Conservation (phyloP, 1,139 yeast genomes). For the Lodderomyces beijingensis region DNA sequence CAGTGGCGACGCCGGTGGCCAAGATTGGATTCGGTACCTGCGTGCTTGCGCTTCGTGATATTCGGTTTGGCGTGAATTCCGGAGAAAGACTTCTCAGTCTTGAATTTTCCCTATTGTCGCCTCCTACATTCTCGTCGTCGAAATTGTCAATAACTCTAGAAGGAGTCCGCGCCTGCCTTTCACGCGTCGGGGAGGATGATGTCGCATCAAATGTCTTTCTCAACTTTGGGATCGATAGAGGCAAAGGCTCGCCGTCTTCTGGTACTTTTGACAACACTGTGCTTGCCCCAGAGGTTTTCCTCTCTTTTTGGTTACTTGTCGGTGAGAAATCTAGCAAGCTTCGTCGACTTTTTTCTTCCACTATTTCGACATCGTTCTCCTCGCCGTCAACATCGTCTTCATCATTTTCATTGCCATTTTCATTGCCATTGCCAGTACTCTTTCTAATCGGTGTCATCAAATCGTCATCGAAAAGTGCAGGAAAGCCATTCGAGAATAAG, state of each 20-base stretch:
- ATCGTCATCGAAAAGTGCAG: not conserved
- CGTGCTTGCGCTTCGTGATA: conserved; percentile 5
- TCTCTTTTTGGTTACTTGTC: conserved; percentile 1
- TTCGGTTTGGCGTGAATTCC: conserved; percentile 23
- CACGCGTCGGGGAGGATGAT: not conserved
- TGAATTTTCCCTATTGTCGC: conserved; percentile 10
- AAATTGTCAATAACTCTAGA: conserved; percentile 24
- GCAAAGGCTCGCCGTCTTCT: no score
- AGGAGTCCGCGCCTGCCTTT: conserved; percentile 5
- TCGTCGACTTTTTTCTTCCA: conserved; percentile 1
- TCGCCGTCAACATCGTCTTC: conserved; percentile 5
- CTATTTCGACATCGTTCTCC: conserved; percentile 6
- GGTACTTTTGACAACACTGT: no score
- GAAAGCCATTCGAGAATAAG: not conserved
- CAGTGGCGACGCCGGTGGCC: not conserved
- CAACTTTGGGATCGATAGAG: conserved; percentile 7
- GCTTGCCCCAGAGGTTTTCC: not conserved
- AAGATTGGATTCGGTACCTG: not conserved
- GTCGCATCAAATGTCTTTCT: not conserved
- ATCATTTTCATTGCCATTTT: no score
- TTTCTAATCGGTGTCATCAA: no score
- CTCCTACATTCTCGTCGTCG: conserved; percentile 17
- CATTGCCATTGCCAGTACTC: no score
- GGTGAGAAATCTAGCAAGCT: conserved; percentile 2
- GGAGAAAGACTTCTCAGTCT: conserved; percentile 21